These are phyloP conservation scores for Scopulariopsis brevicaulis DNA, from an alignment of 2,329 filamentous ascomycete species.

Conservation along the genomic window DNA sequence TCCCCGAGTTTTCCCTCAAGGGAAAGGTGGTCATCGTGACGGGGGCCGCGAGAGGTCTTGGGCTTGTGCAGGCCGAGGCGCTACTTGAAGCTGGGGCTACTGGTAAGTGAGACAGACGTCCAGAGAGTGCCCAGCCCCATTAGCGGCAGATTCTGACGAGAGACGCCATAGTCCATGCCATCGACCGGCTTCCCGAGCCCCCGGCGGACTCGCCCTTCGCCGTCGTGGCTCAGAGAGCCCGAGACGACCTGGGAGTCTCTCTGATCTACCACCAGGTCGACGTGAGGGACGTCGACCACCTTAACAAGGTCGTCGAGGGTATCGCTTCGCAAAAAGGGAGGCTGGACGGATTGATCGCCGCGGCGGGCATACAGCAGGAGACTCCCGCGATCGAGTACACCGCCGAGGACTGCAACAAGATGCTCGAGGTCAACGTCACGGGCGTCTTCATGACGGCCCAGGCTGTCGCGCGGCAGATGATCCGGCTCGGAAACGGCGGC, in stretches of 20 bases:
- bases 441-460: constrained; percentile 79
- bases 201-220: constrained; percentile 44
- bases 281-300: constrained; percentile 56
- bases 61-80: constrained; percentile 67
- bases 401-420: constrained; percentile 61
- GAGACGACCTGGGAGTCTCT: constrained; percentile 51
- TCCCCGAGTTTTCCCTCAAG: constrained; percentile 67
- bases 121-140: background rate
- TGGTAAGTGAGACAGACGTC: constrained; percentile 23
- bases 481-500: constrained; percentile 42
- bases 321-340: constrained; percentile 62
- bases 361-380: constrained; percentile 69
- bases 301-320: constrained; percentile 55
- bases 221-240: constrained; percentile 50
- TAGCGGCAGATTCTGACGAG: background rate
- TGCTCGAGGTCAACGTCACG: constrained; percentile 80
- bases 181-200: constrained; percentile 51
- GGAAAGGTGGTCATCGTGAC: constrained; percentile 68
- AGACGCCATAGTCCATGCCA: constrained; percentile 43
- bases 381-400: constrained; percentile 72
- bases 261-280: constrained; percentile 71
- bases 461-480: constrained; percentile 72
- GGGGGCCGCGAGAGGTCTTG: constrained; percentile 66
- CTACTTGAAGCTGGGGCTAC: constrained; percentile 69
- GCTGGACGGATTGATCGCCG: constrained; percentile 67